phyloP scores from a whole-genome alignment of 2,329 filamentous ascomycete genomes.

The Colletotrichum lini region DNA sequence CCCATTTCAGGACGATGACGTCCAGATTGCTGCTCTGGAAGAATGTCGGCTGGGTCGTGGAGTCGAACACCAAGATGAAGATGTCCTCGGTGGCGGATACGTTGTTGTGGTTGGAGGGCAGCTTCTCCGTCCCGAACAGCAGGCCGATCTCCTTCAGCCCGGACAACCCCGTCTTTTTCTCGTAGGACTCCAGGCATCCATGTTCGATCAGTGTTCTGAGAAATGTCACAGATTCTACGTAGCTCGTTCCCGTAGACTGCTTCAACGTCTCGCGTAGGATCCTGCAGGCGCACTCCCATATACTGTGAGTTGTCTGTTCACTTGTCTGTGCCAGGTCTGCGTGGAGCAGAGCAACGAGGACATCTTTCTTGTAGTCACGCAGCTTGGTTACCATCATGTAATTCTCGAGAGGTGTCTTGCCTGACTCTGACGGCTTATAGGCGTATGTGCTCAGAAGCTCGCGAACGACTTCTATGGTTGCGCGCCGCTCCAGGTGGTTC shows the following conservation, averaged over 20 bases:
- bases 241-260: background rate
- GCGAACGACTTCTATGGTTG: background rate
- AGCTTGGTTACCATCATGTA: background rate
- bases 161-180: background rate
- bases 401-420: background rate
- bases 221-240: background rate
- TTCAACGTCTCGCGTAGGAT: background rate
- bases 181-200: background rate
- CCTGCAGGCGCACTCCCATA: constrained; percentile 6
- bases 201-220: background rate
- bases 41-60: background rate
- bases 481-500: background rate
- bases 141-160: constrained; percentile 2
- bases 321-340: background rate
- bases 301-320: background rate
- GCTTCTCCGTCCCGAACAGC: background rate
- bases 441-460: constrained; percentile 12
- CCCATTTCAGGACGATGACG: constrained; percentile 7
- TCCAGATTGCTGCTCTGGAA: background rate
- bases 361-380: background rate
- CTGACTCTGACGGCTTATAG: background rate
- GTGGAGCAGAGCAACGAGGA: background rate
- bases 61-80: constrained; percentile 1
- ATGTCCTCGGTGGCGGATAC: constrained; percentile 10
- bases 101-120: background rate